Percentiles rank a stretch among this genome's conserved stretches.
Conservation (phyloP, 1,139 yeast genomes). For the Taphrina communis region DNA sequence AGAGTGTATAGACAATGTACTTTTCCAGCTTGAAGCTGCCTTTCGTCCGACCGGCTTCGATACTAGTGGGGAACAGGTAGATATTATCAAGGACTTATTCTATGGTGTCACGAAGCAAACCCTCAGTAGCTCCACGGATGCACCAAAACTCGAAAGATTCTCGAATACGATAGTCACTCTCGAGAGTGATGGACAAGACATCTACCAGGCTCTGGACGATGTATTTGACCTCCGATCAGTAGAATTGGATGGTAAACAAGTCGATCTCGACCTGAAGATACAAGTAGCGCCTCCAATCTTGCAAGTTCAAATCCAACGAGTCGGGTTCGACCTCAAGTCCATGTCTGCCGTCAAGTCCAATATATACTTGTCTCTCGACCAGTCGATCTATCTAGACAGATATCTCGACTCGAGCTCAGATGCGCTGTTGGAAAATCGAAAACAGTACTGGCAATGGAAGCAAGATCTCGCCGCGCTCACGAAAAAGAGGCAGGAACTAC, state of each 20-base stretch:
- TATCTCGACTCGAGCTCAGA: slow-evolving; percentile 78
- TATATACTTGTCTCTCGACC: slow-evolving; percentile 80
- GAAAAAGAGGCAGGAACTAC: neutral
- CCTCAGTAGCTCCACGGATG: slow-evolving; percentile 51
- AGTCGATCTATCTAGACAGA: slow-evolving; percentile 80
- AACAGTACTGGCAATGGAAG: slow-evolving; percentile 71
- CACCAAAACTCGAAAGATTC: slow-evolving; percentile 71
- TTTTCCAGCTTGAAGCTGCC: slow-evolving; percentile 93
- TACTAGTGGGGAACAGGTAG: slow-evolving; percentile 78
- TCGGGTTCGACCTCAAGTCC: slow-evolving; percentile 77
- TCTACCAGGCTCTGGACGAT: slow-evolving; percentile 87
- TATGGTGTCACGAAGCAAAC: slow-evolving; percentile 73
- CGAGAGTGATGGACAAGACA: slow-evolving; percentile 83
- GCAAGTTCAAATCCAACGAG: slow-evolving; percentile 93
- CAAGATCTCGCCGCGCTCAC: slow-evolving; percentile 51
- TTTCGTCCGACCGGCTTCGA: slow-evolving; percentile 69
- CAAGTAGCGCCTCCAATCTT: slow-evolving; percentile 75
- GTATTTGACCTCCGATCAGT: slow-evolving; percentile 79
- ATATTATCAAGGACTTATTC: slow-evolving; percentile 75
- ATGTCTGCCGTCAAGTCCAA: slow-evolving; percentile 79
- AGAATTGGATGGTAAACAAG: slow-evolving; percentile 72
- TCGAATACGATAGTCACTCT: slow-evolving; percentile 81
- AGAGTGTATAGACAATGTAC: slow-evolving; percentile 92
- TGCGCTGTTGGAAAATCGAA: slow-evolving; percentile 59
- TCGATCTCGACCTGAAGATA: slow-evolving; percentile 70